phyloP scores from a whole-genome alignment of 139 green algal genomes.

The Deuterostichococcus epilithicus region DNA sequence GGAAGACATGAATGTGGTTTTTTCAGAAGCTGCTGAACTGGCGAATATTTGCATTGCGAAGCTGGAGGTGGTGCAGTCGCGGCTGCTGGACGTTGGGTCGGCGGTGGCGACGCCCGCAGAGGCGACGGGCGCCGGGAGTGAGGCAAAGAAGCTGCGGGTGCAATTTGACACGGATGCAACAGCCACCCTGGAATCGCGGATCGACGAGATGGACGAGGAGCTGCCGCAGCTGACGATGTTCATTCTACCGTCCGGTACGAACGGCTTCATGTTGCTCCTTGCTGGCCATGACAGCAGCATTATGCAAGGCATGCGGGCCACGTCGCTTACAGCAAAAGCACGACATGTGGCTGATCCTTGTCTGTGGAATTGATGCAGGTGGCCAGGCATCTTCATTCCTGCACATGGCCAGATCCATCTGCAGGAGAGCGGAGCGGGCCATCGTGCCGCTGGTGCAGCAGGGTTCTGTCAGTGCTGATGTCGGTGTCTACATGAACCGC shows the following conservation, averaged over 20 bases:
- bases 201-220: constrained; percentile 75
- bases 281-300: background rate
- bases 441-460: constrained; percentile 62
- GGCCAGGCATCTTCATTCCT: constrained; percentile 55
- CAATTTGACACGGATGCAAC: constrained; percentile 48
- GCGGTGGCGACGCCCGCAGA: constrained; percentile 80
- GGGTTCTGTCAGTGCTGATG: constrained; percentile 31
- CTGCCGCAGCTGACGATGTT: constrained; percentile 86
- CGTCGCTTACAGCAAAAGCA: too few species aligned
- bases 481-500: constrained; percentile 83
- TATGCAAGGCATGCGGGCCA: background rate
- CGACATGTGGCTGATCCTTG: background rate
- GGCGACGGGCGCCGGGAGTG: constrained; percentile 27
- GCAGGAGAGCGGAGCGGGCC: constrained; percentile 80
- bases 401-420: constrained; percentile 79
- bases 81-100: constrained; percentile 89
- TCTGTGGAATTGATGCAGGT: constrained; percentile 23
- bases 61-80: constrained; percentile 77
- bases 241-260: constrained; percentile 84
- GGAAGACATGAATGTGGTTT: background rate
- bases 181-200: constrained; percentile 79
- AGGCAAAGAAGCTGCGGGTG: constrained; percentile 60
- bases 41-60: constrained; percentile 28
- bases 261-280: background rate
- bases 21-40: background rate